Conservation (phyloP, 805 yeast genomes). For the Saccharomyces eubayanus region DNA sequence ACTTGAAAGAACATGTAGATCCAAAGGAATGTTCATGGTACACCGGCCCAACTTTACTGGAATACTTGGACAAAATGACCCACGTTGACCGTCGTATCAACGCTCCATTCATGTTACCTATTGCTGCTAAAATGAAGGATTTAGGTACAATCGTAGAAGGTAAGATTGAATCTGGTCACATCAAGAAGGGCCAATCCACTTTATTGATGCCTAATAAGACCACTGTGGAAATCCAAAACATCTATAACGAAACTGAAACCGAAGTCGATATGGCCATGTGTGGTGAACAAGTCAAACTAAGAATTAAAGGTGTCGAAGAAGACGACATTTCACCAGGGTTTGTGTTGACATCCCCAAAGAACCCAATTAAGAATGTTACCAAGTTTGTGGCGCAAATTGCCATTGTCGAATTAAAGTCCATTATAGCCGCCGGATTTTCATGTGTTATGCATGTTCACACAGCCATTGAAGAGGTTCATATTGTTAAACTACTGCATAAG, state of each 20-base stretch:
- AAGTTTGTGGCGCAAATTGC: conserved; percentile 94
- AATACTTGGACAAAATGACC: conserved; percentile 76
- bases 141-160: conserved; percentile 98
- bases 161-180: conserved; percentile 91
- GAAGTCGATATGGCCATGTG: conserved; percentile 85
- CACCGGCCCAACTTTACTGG: conserved; percentile 83
- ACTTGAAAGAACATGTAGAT: conserved; percentile 78
- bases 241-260: conserved; percentile 90
- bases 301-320: conserved; percentile 92
- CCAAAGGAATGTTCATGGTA: conserved; percentile 83
- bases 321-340: conserved; percentile 90
- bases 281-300: conserved; percentile 95
- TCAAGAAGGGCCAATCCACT: conserved; percentile 67
- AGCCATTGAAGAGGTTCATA: conserved; percentile 89
- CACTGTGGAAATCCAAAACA: conserved; percentile 73
- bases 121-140: conserved; percentile 90
- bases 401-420: conserved; percentile 90
- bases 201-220: conserved; percentile 89
- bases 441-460: conserved; percentile 99
- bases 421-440: conserved; percentile 88
- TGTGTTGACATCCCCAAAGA: conserved; percentile 75
- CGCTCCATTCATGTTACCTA: conserved; percentile 96
- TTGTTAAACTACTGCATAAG: conserved; percentile 79
- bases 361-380: conserved; percentile 87
- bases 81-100: conserved; percentile 77